These are phyloP conservation scores for Fraxinus americana DNA, from an alignment of 257 asterid genomes.

Conservation along the genomic window DNA sequence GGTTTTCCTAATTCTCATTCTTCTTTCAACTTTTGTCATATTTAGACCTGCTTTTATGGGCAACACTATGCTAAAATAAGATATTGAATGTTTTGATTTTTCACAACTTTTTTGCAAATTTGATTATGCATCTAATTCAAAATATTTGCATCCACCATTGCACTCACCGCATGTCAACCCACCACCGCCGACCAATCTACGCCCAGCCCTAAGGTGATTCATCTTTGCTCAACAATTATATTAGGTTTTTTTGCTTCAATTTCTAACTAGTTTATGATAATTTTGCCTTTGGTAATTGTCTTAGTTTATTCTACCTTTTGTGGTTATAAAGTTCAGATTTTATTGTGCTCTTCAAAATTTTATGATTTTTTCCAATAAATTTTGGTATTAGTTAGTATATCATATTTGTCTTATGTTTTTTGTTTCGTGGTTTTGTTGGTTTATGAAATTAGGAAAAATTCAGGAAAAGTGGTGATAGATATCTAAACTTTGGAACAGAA, in stretches of 20 bases:
- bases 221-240: no score
- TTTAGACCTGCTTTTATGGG: no score
- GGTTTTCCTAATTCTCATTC: no score
- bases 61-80: no score
- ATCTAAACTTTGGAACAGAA: background rate
- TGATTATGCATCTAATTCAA: no score
- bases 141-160: no score
- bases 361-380: background rate
- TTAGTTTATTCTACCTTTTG: background rate
- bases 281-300: constrained; percentile 15
- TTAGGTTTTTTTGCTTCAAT: background rate
- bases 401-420: background rate
- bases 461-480: background rate
- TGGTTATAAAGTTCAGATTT: background rate
- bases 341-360: background rate
- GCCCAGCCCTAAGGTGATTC: no score
- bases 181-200: no score
- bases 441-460: background rate
- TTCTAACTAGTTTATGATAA: constrained; percentile 12
- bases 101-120: no score
- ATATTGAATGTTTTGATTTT: no score
- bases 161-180: no score
- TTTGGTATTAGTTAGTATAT: background rate
- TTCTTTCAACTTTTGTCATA: no score
- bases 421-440: background rate